A percentile compares a stretch with the other conserved stretches of the same genome.
phyloP scores from a whole-genome alignment of 192 early-diverging fungal species.

The Backusella tuberculispora region DNA sequence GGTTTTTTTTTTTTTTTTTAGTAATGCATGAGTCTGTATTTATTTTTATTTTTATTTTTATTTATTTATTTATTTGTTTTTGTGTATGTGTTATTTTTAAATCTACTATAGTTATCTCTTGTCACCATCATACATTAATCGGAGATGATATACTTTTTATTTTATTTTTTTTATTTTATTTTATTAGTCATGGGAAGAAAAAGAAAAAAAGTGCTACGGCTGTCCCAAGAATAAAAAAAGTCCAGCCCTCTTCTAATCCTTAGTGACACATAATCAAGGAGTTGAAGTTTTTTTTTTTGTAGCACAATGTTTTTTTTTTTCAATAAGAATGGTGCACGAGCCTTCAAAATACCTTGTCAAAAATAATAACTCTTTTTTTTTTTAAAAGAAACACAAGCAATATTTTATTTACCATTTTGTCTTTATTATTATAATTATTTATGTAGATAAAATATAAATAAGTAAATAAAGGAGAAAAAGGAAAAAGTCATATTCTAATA shows the following conservation, averaged over 20 bases:
- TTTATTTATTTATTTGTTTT: too few relatives aligned
- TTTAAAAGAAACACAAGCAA: background rate
- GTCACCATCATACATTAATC: background rate
- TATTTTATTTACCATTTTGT: background rate
- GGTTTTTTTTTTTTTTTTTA: background rate
- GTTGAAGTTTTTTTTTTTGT: background rate
- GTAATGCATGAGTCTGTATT: background rate
- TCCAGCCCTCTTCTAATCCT: background rate
- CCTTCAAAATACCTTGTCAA: conserved; percentile 21
- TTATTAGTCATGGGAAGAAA: conserved; percentile 13
- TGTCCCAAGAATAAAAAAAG: background rate
- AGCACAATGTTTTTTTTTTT: background rate
- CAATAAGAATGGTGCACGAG: conserved; percentile 20
- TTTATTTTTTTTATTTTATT: too few relatives aligned
- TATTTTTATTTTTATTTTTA: conserved; percentile 2
- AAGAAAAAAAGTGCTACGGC: background rate
- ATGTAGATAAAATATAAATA: background rate
- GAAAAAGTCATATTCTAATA: background rate
- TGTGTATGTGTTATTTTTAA: too few relatives aligned
- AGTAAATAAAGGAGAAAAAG: background rate
- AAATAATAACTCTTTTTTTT: background rate
- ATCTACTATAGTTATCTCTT: too few relatives aligned
- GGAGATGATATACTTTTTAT: background rate
- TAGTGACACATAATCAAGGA: conserved; percentile 9
- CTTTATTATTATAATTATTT: background rate